Evolutionary conservation across 106 monocot genomes (phyloP), one percentile per base, ranked within the genome.

Genomic region (Acorus calamus): DNA sequence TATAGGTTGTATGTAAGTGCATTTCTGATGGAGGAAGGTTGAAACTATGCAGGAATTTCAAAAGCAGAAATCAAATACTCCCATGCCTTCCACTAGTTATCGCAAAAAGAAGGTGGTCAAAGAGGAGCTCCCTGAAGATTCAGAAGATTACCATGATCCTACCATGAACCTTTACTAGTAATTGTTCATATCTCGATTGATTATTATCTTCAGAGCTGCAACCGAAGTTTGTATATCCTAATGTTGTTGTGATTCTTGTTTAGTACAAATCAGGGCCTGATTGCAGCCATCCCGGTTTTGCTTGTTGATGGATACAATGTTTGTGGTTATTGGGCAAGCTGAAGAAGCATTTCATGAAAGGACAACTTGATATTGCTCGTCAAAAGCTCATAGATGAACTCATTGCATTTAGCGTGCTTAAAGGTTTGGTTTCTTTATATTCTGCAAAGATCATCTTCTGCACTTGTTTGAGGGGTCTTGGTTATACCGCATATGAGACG

Each of bases 261-360:
- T 76, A 89, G 89, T 65, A 84, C 86, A 76, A 84, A 81, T 47
- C 83, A 86, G 80, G 82, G 86, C 7, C 47, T 84, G 69, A 86
- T 84, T n/a, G 77, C 74, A 58, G 86, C 81, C 64, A 66, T 84
- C 58, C 94, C 89, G 13, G 86, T 94, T 68, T 73, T 89, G 8
- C 89, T 94, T 76, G 86, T 94, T 55, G 94, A 94, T 78, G 94
- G 89, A 42, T 94, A 94, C 59, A 94, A 89, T 80, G 75, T 94
- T 47, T 94, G 94, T 80, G 94, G 94, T n/a, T 84, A 84, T 69
- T 94, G 94, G 94, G 75, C 80, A 52, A 87, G 69, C 68, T 94
- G 71, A 94, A 89, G 76, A 86, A 89, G 65, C 83, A 94, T 79
- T 94, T 94, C 59, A 82, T 76, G 67, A 84, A 82, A 7, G 94